Conservation (phyloP, 2,329 filamentous ascomycete genomes). For the Cladosporium velox region DNA sequence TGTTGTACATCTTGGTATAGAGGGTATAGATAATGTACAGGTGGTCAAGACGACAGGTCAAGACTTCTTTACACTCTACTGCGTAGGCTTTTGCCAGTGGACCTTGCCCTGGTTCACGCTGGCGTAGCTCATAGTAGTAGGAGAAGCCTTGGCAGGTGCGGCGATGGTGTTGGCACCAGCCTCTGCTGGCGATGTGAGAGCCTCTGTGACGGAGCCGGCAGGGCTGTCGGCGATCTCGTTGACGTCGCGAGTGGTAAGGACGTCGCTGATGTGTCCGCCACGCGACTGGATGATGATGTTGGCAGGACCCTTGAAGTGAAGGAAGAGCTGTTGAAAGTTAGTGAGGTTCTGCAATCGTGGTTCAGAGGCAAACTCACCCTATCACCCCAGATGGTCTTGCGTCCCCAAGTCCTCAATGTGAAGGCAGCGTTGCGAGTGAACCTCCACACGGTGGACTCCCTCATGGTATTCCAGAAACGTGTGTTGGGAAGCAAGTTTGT, state of each 20-base stretch:
- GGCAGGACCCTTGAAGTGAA: constrained; percentile 83
- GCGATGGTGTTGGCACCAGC: constrained; percentile 28
- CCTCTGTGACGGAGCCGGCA: constrained; percentile 67
- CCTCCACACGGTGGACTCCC: constrained; percentile 72
- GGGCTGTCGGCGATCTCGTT: constrained; percentile 87
- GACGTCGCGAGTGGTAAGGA: constrained; percentile 74
- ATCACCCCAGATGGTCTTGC: constrained; percentile 90
- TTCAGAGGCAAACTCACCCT: constrained; percentile 52
- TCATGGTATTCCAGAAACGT: constrained; percentile 72
- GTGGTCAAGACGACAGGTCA: not conserved
- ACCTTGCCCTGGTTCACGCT: constrained; percentile 39
- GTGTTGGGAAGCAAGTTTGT: constrained; percentile 67
- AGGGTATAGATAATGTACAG: constrained; percentile 21
- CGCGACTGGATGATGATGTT: constrained; percentile 87
- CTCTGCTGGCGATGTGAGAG: constrained; percentile 41
- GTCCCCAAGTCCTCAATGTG: constrained; percentile 71
- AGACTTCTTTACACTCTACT: not conserved
- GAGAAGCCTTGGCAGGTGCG: constrained; percentile 25
- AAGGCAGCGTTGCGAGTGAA: constrained; percentile 65
- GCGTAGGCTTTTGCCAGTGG: constrained; percentile 31
- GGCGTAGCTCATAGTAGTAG: constrained; percentile 39
- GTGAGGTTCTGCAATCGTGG: not conserved
- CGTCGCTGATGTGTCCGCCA: constrained; percentile 75
- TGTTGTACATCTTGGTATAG: constrained; percentile 21
- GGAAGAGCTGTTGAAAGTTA: constrained; percentile 62